Conservation (phyloP, 164 flowering plant genomes). For the Magnolia kwangsiensis region DNA sequence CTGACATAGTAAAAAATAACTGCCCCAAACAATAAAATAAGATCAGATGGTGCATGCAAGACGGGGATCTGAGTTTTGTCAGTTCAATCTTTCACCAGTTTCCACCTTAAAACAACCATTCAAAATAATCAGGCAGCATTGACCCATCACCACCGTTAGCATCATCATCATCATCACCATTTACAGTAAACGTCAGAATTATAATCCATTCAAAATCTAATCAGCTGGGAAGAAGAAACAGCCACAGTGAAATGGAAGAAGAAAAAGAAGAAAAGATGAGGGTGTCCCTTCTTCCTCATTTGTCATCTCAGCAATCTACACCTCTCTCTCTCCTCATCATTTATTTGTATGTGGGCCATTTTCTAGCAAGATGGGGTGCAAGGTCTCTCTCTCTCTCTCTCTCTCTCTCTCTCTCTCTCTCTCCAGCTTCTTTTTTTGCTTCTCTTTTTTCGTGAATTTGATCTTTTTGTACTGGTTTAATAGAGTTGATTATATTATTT, state of each 20-base stretch:
- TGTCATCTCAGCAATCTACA: neutral
- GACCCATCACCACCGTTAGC: neutral
- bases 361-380: slow-evolving; percentile 91
- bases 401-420: neutral
- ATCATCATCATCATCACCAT: neutral
- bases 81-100: too few species aligned
- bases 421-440: too few species aligned
- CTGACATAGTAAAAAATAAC: too few species aligned
- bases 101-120: too few species aligned
- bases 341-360: slow-evolving; percentile 62
- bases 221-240: neutral
- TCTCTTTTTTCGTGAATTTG: too few species aligned
- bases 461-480: neutral
- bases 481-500: neutral
- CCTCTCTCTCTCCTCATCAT: slow-evolving; percentile 37
- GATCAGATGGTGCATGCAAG: too few species aligned
- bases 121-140: too few species aligned
- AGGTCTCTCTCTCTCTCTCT: slow-evolving; percentile 39
- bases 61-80: too few species aligned
- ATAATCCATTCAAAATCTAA: too few species aligned
- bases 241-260: slow-evolving; percentile 2
- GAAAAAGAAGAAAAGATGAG: slow-evolving; percentile 2
- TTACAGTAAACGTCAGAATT: neutral
- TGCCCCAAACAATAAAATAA: too few species aligned
- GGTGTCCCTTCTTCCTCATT: slow-evolving; percentile 4